Percentiles rank a stretch among this genome's conserved stretches.
These are phyloP conservation scores for Phytophthora tentaculata DNA, from an alignment of 352 stramenopile species.

Conservation along the genomic window DNA sequence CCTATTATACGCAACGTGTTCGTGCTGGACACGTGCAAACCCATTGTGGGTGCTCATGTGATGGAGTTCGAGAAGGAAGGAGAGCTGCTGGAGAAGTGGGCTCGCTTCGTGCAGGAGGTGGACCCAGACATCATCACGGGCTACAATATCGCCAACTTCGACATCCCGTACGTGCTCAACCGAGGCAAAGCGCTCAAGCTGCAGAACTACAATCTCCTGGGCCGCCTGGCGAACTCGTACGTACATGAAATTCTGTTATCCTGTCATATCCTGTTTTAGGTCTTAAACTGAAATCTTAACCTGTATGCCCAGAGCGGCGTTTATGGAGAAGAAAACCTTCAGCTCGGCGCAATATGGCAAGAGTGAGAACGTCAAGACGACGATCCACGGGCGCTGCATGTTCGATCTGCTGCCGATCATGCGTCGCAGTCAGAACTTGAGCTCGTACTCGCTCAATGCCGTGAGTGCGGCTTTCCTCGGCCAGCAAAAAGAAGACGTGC, in stretches of 20 bases:
- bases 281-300: constrained; percentile 10
- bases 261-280: constrained; percentile 6
- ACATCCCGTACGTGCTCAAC: constrained; percentile 99
- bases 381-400: constrained; percentile 97
- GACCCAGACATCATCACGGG: constrained; percentile 99
- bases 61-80: constrained; percentile 96
- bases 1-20: constrained; percentile 96
- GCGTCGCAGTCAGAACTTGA: constrained; percentile 99
- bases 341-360: constrained; percentile 98
- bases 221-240: constrained; percentile 88
- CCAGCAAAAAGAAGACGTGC: constrained; percentile 99
- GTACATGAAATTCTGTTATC: constrained; percentile 14
- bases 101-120: constrained; percentile 93
- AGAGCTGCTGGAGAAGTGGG: constrained; percentile 98
- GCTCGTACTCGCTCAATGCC: constrained; percentile 99
- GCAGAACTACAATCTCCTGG: constrained; percentile 77
- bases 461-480: constrained; percentile 98
- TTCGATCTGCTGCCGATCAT: constrained; percentile 99
- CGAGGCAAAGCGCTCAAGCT: constrained; percentile 94
- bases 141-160: constrained; percentile 99
- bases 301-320: constrained; percentile 48
- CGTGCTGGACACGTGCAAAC: constrained; percentile 96
- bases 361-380: constrained; percentile 98
- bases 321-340: constrained; percentile 98
- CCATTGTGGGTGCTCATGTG: constrained; percentile 98